A percentile compares a stretch with the other conserved stretches of the same genome.
Conservation (phyloP, 129 eudicot species). For the Logfia minima region DNA sequence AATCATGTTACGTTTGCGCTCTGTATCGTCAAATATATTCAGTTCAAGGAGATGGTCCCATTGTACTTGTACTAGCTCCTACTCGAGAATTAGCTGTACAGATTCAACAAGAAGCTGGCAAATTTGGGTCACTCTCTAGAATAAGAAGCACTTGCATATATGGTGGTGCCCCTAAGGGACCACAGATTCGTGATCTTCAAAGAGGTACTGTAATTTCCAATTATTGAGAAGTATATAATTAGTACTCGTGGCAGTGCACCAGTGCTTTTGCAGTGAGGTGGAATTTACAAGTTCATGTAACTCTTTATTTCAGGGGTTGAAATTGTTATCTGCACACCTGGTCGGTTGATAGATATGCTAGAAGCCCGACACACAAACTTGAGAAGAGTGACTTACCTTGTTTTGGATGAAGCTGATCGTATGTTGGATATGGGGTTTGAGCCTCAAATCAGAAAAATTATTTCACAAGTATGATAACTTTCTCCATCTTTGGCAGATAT, state of each 20-base stretch:
- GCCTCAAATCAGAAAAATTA: slow-evolving; percentile 92
- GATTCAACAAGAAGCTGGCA: slow-evolving; percentile 81
- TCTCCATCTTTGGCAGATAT: not conserved
- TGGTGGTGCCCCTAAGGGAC: slow-evolving; percentile 99
- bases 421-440: slow-evolving; percentile 99
- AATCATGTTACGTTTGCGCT: not conserved
- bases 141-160: slow-evolving; percentile 88
- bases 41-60: slow-evolving; percentile 93
- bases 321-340: slow-evolving; percentile 92
- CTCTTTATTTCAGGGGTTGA: slow-evolving; percentile 72
- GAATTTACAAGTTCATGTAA: slow-evolving; percentile 9
- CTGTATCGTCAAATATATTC: slow-evolving; percentile 4
- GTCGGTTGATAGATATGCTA: slow-evolving; percentile 91
- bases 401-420: slow-evolving; percentile 98
- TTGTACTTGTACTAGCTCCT: slow-evolving; percentile 84
- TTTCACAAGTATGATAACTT: slow-evolving; percentile 60
- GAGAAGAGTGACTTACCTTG: slow-evolving; percentile 93
- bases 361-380: slow-evolving; percentile 90
- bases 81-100: slow-evolving; percentile 97
- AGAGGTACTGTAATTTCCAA: slow-evolving; percentile 51
- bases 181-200: slow-evolving; percentile 95
- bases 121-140: slow-evolving; percentile 69
- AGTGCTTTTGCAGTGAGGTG: not conserved
- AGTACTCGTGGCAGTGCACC: not conserved
- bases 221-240: not conserved